Conservation (phyloP, 768 basidiomycete genomes). For the Coprinopsis strossmayeri region DNA sequence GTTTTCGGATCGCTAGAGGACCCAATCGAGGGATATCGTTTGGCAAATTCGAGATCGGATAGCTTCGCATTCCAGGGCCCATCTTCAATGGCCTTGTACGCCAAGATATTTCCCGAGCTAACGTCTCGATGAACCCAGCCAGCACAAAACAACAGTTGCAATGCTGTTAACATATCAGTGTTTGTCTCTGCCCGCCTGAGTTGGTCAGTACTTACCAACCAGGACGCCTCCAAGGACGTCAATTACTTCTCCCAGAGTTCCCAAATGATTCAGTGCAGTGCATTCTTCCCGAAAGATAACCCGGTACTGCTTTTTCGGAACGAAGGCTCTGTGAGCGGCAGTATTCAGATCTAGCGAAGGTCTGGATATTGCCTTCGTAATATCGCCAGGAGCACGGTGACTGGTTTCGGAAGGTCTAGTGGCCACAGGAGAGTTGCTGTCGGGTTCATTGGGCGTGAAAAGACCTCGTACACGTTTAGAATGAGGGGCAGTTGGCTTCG, state of each 20-base stretch:
- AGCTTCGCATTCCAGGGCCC: not conserved
- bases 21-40: not conserved
- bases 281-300: not conserved
- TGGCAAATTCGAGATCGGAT: slow-evolving; percentile 10
- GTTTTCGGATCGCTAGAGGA: slow-evolving; percentile 1
- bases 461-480: too few species aligned
- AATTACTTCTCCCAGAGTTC: not conserved
- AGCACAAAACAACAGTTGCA: slow-evolving; percentile 7
- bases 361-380: not conserved
- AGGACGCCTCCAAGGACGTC: not conserved
- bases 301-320: not conserved
- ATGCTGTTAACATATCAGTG: not conserved
- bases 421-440: too few species aligned
- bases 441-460: too few species aligned
- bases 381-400: not conserved
- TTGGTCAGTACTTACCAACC: not conserved
- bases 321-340: not conserved
- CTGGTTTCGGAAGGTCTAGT: not conserved
- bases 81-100: not conserved
- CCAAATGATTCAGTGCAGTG: not conserved
- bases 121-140: slow-evolving; percentile 10
- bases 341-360: too few species aligned
- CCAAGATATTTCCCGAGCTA: slow-evolving; percentile 8
- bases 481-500: too few species aligned
- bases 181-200: not conserved